Evolutionary conservation across 768 basidiomycete genomes (phyloP), one percentile per base, ranked within the genome.

Genomic region (Tubosaeta sp.): DNA sequence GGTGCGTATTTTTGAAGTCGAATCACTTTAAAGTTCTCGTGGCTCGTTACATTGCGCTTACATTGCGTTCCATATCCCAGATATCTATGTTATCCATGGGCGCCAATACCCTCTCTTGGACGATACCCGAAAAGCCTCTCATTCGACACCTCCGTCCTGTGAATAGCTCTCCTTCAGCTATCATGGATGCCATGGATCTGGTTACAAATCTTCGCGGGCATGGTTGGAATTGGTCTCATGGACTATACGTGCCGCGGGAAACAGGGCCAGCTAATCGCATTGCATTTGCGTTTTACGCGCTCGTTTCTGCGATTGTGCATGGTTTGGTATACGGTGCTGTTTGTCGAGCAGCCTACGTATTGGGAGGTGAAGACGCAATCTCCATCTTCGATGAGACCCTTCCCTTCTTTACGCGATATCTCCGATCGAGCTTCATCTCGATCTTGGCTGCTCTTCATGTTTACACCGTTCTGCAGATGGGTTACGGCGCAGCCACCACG

Each of bases 1-100:
- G 50, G 61, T 58, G 33, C 41, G 59, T 47, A 14, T 31, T 13
- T 16, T n/a, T 29, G 6, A 9, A 29, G 6, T 6, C 29, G 29
- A 29, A 29, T 29, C 29, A 6, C 29, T 6, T 29, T 9, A 2
- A 29, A 29, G 5, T 6, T 9, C 29, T 29, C 29, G 29, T 9
- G 29, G 29, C 2, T 6, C 29, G 6, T 29, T 9, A 29, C 29
- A 29, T 6, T 6, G 29, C 9, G 29, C 29, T 29, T 29, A 29
- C 9, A 4, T 9, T 29, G 4, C 9, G 1, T 9, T 43, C 16
- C 4, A 29, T 12, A 29, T 25, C 22, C 16, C 42, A n/a, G 35
- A n/a, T 34, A 34, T 34, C 11, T 13, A 34, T 5, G 12, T 29
- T 29, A 29, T 29, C 29, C 29, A 29, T 29, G 9, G 29, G 29